Conservation (phyloP, 257 asterid species). For the Orobanche coerulescens region DNA sequence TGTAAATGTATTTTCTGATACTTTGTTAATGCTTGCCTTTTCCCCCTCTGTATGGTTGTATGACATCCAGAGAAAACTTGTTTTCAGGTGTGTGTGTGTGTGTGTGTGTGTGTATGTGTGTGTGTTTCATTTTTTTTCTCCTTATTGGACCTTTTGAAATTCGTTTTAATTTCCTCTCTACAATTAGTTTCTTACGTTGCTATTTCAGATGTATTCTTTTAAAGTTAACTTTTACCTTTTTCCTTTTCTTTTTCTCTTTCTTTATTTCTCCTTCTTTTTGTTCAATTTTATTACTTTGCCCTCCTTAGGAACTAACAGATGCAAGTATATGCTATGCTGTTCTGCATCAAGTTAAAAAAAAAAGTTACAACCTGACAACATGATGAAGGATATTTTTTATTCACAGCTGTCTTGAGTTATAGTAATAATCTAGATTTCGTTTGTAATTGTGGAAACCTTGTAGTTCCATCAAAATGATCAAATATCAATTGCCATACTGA, state of each 20-base stretch:
- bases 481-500: no score
- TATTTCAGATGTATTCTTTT: not conserved
- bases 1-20: constrained; percentile 28
- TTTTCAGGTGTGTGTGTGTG: not conserved
- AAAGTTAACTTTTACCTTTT: constrained; percentile 3
- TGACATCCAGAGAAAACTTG: not conserved
- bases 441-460: not conserved
- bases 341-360: not conserved
- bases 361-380: not conserved
- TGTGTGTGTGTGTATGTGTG: not conserved
- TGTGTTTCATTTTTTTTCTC: no score
- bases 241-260: not conserved
- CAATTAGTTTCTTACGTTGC: not conserved
- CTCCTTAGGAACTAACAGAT: not conserved
- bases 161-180: constrained; percentile 1
- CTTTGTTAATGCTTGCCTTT: not conserved
- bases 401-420: not conserved
- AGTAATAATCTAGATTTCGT: not conserved
- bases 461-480: no score
- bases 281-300: not conserved
- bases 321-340: not conserved
- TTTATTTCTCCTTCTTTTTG: not conserved
- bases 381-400: not conserved
- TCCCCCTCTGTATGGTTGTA: not conserved
- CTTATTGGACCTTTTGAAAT: not conserved